Evolutionary conservation across 1,284 basidiomycete genomes (phyloP).

Genomic region (Moesziomyces aphidis): DNA sequence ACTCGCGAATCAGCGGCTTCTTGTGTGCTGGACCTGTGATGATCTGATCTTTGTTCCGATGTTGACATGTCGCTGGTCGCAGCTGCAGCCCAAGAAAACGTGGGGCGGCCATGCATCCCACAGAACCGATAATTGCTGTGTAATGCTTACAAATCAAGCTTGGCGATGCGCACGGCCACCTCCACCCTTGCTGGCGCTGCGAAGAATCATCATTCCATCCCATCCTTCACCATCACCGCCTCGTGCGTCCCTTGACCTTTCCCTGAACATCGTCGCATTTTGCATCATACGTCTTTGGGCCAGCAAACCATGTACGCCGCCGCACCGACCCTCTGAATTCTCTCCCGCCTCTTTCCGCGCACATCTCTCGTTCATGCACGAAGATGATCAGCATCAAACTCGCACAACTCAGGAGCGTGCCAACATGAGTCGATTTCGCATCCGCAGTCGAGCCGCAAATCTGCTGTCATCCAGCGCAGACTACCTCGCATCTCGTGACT

Average conservation of each 20-base stretch:
- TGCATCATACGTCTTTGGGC: neutral
- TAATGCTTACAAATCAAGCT: neutral
- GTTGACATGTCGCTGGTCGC: neutral
- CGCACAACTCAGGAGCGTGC: conserved; percentile 24
- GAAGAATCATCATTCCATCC: neutral
- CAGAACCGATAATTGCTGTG: neutral
- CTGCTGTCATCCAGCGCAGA: conserved; percentile 39
- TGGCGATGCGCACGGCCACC: neutral
- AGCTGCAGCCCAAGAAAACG: neutral
- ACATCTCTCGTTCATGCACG: conserved; percentile 12
- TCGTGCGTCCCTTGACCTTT: neutral
- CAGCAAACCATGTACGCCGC: conserved; percentile 8
- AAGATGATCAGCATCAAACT: conserved; percentile 18
- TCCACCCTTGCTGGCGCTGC: neutral
- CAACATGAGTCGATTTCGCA: conserved; percentile 42
- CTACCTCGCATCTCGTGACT: conserved; percentile 39
- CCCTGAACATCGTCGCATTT: neutral
- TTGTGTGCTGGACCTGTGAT: neutral
- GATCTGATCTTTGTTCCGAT: conserved; percentile 11
- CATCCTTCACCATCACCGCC: too few species aligned
- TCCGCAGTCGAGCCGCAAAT: conserved; percentile 31
- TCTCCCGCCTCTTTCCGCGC: neutral
- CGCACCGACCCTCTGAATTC: neutral
- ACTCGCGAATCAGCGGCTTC: conserved; percentile 11
- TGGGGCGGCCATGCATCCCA: neutral